phyloP scores from a whole-genome alignment of 225 moss, liverwort and hornwort genomes.

The Antitrichia curtipendula region DNA sequence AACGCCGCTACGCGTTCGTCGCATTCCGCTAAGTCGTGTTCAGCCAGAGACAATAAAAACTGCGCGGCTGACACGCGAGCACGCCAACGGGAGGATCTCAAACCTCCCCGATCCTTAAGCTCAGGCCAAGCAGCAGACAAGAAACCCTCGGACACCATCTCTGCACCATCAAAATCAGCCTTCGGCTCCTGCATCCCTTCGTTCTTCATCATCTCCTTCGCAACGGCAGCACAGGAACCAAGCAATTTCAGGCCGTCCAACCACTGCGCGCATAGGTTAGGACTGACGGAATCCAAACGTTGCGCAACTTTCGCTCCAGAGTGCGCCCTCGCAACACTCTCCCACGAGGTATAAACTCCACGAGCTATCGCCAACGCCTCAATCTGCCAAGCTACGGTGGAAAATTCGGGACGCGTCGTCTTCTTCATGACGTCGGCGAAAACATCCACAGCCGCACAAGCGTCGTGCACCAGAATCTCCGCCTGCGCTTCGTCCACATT shows the following conservation, averaged over 20 bases:
- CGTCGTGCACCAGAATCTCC: slow-evolving; percentile 9
- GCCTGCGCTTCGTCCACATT: slow-evolving; percentile 8
- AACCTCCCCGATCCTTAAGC: slow-evolving; percentile 28
- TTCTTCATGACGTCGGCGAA: background rate
- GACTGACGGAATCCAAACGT: slow-evolving; percentile 9
- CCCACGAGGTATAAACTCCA: slow-evolving; percentile 4
- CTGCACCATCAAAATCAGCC: background rate
- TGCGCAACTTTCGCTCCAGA: slow-evolving; percentile 8
- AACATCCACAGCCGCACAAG: slow-evolving; percentile 2
- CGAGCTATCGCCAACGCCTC: background rate
- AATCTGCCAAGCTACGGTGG: background rate
- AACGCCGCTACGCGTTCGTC: background rate
- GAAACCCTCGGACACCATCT: background rate
- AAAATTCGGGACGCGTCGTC: background rate
- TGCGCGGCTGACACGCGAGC: slow-evolving; percentile 33
- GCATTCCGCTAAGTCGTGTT: slow-evolving; percentile 3
- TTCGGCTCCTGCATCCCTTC: background rate
- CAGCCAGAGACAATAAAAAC: slow-evolving; percentile 14
- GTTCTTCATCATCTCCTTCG: background rate
- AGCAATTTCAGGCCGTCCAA: slow-evolving; percentile 16
- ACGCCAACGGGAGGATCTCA: slow-evolving; percentile 37
- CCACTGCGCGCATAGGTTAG: slow-evolving; percentile 24
- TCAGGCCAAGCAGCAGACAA: slow-evolving; percentile 27
- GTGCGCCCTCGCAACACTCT: background rate
- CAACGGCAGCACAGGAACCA: slow-evolving; percentile 4